These are phyloP conservation scores for Pistacia atlantica DNA, from an alignment of 345 rosid genomes.

Conservation along the genomic window DNA sequence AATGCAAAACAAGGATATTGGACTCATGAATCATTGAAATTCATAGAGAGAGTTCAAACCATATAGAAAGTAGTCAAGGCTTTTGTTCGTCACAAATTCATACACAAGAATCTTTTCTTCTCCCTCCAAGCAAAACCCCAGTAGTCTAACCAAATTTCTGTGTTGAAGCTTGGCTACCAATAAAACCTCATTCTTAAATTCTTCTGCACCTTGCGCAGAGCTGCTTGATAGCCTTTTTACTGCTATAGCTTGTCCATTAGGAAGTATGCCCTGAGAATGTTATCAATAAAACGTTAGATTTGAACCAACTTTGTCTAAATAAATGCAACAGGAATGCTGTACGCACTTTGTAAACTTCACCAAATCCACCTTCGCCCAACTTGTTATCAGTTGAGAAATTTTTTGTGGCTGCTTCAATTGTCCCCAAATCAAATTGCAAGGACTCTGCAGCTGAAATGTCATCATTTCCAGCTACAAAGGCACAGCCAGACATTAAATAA, in stretches of 20 bases:
- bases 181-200: constrained; percentile 37
- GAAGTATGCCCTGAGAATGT: constrained; percentile 18
- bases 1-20: too few relatives aligned
- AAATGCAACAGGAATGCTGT: too few relatives aligned
- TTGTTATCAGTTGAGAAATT: constrained; percentile 53
- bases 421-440: constrained; percentile 38
- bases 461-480: constrained; percentile 28
- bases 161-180: constrained; percentile 42
- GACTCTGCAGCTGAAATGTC: constrained; percentile 41
- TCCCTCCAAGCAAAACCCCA: constrained; percentile 40
- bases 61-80: constrained; percentile 36
- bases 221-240: constrained; percentile 30
- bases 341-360: constrained; percentile 63
- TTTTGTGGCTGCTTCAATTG: constrained; percentile 46
- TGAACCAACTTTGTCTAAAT: neutral
- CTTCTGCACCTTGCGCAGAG: constrained; percentile 30
- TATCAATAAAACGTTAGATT: neutral
- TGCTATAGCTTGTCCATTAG: constrained; percentile 34
- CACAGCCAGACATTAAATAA: neutral
- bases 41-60: constrained; percentile 5
- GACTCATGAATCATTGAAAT: neutral
- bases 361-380: constrained; percentile 75
- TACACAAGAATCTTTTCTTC: constrained; percentile 38
- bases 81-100: constrained; percentile 34
- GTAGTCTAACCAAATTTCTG: constrained; percentile 34